phyloP scores from a whole-genome alignment of 495 filamentous ascomycete genomes.

The Neurospora sp. region DNA sequence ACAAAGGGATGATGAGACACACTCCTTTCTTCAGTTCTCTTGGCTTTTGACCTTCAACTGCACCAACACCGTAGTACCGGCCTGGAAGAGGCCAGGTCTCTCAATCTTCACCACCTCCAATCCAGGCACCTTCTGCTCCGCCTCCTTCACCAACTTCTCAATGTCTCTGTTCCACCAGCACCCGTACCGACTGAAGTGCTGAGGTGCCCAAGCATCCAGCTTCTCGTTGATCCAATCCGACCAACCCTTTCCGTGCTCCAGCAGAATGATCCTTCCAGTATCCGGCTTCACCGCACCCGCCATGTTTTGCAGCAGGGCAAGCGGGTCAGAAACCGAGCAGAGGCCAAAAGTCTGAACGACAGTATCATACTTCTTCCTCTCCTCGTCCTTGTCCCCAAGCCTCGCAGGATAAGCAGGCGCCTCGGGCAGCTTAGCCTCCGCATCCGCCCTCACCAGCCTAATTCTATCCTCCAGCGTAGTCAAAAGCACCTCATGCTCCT shows the following conservation, averaged over 20 bases:
- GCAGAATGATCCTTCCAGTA: conserved; percentile 65
- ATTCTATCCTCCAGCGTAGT: conserved; percentile 23
- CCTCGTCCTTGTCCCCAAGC: not conserved
- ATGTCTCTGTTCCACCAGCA: conserved; percentile 99
- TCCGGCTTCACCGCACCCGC: conserved; percentile 40
- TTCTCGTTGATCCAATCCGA: conserved; percentile 68
- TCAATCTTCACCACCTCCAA: conserved; percentile 64
- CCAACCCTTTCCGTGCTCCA: conserved; percentile 82
- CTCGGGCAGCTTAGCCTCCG: conserved; percentile 19
- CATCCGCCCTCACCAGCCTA: conserved; percentile 31
- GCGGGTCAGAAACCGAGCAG: conserved; percentile 74
- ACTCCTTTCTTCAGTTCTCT: not conserved
- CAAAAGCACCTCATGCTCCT: conserved; percentile 16
- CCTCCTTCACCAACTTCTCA: conserved; percentile 52
- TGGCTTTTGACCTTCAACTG: conserved; percentile 29
- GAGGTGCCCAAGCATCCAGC: conserved; percentile 65
- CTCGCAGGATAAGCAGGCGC: conserved; percentile 6
- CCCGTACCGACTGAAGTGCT: conserved; percentile 75
- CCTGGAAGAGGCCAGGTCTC: conserved; percentile 52
- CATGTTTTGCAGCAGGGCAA: conserved; percentile 51
- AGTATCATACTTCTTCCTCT: conserved; percentile 57
- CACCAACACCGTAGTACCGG: conserved; percentile 51
- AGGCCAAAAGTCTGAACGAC: conserved; percentile 88
- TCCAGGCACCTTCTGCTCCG: conserved; percentile 51
- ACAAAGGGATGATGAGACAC: not conserved